These are phyloP conservation scores for Ceratocystis alfenasii DNA, from an alignment of 2,329 filamentous ascomycete species.

Conservation along the genomic window DNA sequence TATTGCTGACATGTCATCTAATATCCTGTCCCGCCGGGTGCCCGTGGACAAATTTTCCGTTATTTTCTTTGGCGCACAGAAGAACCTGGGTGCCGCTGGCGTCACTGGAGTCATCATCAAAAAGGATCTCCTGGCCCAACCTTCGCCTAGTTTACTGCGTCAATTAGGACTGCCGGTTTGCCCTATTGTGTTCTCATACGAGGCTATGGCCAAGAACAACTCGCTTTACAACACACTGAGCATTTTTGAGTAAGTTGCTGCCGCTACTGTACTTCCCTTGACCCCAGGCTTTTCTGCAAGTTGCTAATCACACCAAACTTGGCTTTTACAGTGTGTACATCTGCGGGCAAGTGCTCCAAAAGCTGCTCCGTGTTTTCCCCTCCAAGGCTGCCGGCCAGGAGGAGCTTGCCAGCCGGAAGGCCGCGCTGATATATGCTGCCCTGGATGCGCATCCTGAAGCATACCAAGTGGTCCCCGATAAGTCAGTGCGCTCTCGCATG, in stretches of 20 bases:
- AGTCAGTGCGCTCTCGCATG: conserved; percentile 69
- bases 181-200: conserved; percentile 70
- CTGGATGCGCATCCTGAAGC: conserved; percentile 60
- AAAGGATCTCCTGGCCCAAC: conserved; percentile 66
- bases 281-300: not conserved
- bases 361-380: conserved; percentile 52
- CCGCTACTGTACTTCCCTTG: not conserved
- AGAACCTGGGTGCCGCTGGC: conserved; percentile 80
- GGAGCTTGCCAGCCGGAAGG: conserved; percentile 60
- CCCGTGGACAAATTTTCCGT: conserved; percentile 67
- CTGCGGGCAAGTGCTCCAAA: conserved; percentile 75
- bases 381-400: conserved; percentile 68
- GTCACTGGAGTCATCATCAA: conserved; percentile 77
- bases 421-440: conserved; percentile 59
- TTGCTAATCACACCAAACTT: not conserved
- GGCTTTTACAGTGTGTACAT: conserved; percentile 57
- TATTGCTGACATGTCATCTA: conserved; percentile 86
- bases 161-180: conserved; percentile 64
- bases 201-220: conserved; percentile 81
- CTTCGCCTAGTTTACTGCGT: conserved; percentile 56
- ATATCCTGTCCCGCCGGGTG: conserved; percentile 73
- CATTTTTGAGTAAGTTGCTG: conserved; percentile 60
- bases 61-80: conserved; percentile 89
- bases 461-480: conserved; percentile 69
- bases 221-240: conserved; percentile 91